Base-by-base conservation (phyloP, 1,284 basidiomycete species). In the Ganoderma boninense region DNA sequence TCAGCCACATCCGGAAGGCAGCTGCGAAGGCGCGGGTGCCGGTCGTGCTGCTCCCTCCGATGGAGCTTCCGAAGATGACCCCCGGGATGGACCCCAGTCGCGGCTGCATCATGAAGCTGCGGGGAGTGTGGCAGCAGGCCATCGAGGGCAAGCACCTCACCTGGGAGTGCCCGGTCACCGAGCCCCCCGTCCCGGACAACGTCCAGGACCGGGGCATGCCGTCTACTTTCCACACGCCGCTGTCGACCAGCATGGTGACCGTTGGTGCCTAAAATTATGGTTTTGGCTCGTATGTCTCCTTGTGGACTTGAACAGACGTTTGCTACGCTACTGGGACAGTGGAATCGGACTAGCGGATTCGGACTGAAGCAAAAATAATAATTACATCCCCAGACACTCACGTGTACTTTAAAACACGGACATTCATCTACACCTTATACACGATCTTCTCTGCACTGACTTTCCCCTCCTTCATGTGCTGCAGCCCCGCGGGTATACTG, bases 361-460 rank as follows among this genome's bases (percentile, higher is more conserved):
- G 52, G 29, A 23, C 26, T 23, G 20, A 8, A 23, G 7, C 10
- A 20, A 49, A n/a, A 29, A 14, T n/a, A n/a, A 49, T 38, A 35
- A 29, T 32, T 32, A 16, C 29, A 20, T 23, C 62, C 29, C 23
- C 23, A 23, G n/a, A 8, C 49, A 2, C 16, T 46, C 42, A 63
- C 29, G 49, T 63, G 62, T 63, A 46, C n/a, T 52, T 29, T 63
- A 63, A 10, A 13, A n/a, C 44, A 49, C 26, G 29, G 42, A 66
- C 62, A 60, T 26, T 66, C 40, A 67, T 26, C 43, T n/a, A 62
- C 6, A 62, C 43, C 18, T 70, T 61, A 60, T 75, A 74, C 20
- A 78, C 77, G 26, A 76, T 66, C 69, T 77, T 78, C 60, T 75
- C 75, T 2, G 69, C 76, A 49, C 76, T 75, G 38, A 70, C 66